Evolutionary conservation across 176 grass and related monocot genomes (phyloP), one percentile per base, ranked within the genome.

Genomic region (Musa troglodytarum): DNA sequence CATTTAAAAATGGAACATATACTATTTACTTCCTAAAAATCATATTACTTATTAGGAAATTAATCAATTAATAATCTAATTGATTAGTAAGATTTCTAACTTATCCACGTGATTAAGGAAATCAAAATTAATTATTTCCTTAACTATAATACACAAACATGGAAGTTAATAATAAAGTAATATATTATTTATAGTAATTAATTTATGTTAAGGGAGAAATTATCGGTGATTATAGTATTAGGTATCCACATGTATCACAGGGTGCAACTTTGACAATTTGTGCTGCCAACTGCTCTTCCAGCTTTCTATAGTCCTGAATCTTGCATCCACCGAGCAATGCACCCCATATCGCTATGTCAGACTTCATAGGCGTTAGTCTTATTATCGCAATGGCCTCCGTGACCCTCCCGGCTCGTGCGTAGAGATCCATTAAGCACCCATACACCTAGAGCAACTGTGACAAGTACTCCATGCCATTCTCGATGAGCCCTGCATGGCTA

Each of bases 311-410:
- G 21, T 57, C 78, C 15, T 73, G 69, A 63, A 8, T 53, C 43
- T 21, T 73, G 54, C 56, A 80, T 73, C 52, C 68, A 73, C 56
- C 69, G 20, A 65, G 23, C 12, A 80, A 52, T 53, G 69, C 68
- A 77, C 76, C 81, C 82, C 58, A 82, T 29, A 65, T 19, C 10
- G 14, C 50, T 14, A 81, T 67, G 19, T 81, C 54, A 80, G 70
- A 43, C 52, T 74, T 88, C 84, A 88, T 84, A 63, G 82, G 82
- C 84, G 55, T 73, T 52, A 12, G 52, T 68, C 62, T 62, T 25
- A 72, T 49, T 12, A 73, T 10, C 59, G 11, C 63, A 34, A 73
- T 73, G 67, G 78, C 78, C 49, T 73, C 49, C 9, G 10, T 20
- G 20, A 80, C 12, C 21, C 56, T 80, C 23, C 23, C 57, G 9